Evolutionary conservation across 495 filamentous ascomycete species (phyloP).

Genomic region (Xylaria nigripes): DNA sequence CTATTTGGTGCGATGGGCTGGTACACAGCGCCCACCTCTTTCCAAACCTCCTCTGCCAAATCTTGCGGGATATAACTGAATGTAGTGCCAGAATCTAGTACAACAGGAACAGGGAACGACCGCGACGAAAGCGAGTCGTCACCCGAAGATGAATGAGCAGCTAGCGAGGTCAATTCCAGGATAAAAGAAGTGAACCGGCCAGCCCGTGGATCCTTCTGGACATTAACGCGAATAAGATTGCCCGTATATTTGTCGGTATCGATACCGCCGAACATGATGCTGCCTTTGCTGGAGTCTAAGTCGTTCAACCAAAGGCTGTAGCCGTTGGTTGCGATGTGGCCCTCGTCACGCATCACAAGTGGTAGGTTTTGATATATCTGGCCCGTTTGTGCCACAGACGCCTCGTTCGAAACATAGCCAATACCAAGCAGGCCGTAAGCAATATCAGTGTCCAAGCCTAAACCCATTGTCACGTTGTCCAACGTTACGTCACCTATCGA

Average conservation of each 20-base stretch:
- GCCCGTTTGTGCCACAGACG: constrained; percentile 44
- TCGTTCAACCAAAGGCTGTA: constrained; percentile 91
- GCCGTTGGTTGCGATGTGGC: constrained; percentile 68
- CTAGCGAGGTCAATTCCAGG: constrained; percentile 59
- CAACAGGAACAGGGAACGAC: constrained; percentile 52
- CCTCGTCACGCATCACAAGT: constrained; percentile 60
- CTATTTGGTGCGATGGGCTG: constrained; percentile 2
- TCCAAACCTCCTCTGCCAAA: constrained; percentile 55
- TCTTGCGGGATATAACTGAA: constrained; percentile 75
- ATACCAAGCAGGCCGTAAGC: constrained; percentile 78
- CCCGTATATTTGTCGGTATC: constrained; percentile 80
- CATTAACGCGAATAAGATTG: constrained; percentile 58
- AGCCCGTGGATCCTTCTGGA: constrained; percentile 39
- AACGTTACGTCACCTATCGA: constrained; percentile 58
- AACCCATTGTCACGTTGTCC: constrained; percentile 71
- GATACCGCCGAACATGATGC: constrained; percentile 77
- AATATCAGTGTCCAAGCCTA: constrained; percentile 64
- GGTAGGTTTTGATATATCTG: constrained; percentile 71
- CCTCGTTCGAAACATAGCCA: constrained; percentile 75
- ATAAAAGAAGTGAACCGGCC: constrained; percentile 55
- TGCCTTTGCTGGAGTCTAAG: constrained; percentile 42
- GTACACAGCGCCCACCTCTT: constrained; percentile 57
- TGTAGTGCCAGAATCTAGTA: constrained; percentile 86
- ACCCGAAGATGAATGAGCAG: constrained; percentile 38
- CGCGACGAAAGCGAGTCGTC: constrained; percentile 43